Percentiles rank a stretch among this genome's conserved stretches.
Evolutionary conservation across 2,329 filamentous ascomycete genomes (phyloP).

Genomic region (Drechslerella coelobrocha): DNA sequence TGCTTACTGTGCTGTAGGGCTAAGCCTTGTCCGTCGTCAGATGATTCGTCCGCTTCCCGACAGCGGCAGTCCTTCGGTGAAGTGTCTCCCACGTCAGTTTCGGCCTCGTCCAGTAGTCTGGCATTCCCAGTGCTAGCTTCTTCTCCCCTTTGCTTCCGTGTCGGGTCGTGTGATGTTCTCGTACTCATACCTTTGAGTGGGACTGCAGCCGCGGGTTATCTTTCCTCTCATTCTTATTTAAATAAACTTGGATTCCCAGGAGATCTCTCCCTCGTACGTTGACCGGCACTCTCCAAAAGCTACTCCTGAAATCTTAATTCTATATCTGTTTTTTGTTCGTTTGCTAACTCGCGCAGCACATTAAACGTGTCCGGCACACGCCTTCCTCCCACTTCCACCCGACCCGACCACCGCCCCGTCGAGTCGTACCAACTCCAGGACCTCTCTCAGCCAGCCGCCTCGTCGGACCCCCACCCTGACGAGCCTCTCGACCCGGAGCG

Average conservation of each 20-base stretch:
- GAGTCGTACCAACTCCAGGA: slow-evolving; percentile 38
- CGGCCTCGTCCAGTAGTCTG: background rate
- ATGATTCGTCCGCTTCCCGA: slow-evolving; percentile 11
- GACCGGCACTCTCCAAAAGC: too few relatives aligned
- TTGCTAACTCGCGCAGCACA: slow-evolving; percentile 4
- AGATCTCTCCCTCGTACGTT: slow-evolving; percentile 28
- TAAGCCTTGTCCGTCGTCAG: background rate
- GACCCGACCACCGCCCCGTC: background rate
- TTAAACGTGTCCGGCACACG: slow-evolving; percentile 41
- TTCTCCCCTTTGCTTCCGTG: slow-evolving; percentile 6
- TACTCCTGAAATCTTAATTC: too few relatives aligned
- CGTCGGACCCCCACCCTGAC: background rate
- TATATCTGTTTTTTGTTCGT: background rate
- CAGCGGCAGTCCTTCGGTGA: background rate
- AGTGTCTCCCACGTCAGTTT: background rate
- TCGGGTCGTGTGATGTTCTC: slow-evolving; percentile 9
- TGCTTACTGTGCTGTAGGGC: background rate
- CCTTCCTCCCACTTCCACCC: slow-evolving; percentile 12
- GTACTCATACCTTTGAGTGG: slow-evolving; percentile 5
- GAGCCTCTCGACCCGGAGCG: slow-evolving; percentile 14
- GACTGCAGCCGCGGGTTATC: background rate
- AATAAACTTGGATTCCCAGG: slow-evolving; percentile 26
- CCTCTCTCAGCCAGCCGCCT: slow-evolving; percentile 12
- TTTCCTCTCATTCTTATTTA: slow-evolving; percentile 1
- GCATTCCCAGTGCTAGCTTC: slow-evolving; percentile 2